phyloP scores from a whole-genome alignment of 805 yeast species.

The Wickerhamiella allomyrinae region DNA sequence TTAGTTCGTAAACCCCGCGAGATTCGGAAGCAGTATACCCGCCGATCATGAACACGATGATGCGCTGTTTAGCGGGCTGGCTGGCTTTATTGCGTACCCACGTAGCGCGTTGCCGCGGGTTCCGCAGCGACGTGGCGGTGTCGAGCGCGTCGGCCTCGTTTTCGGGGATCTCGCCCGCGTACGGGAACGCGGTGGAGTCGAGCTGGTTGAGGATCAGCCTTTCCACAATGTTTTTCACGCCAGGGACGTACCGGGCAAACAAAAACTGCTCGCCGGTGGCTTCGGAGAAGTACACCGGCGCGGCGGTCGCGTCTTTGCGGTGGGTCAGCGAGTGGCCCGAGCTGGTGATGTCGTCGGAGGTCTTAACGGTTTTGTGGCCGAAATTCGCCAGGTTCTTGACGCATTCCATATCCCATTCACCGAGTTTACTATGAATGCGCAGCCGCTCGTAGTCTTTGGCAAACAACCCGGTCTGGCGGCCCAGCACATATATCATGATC shows the following conservation, averaged over 20 bases:
- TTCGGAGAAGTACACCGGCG: constrained; percentile 16
- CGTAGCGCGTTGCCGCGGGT: constrained; percentile 57
- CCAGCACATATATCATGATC: constrained; percentile 58
- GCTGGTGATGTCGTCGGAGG: constrained; percentile 6
- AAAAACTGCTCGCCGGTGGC: constrained; percentile 31
- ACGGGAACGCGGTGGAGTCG: constrained; percentile 53
- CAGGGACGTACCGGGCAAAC: constrained; percentile 53
- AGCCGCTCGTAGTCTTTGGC: constrained; percentile 61
- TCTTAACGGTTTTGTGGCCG: constrained; percentile 29
- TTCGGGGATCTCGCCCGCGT: constrained; percentile 35
- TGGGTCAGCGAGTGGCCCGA: constrained; percentile 19
- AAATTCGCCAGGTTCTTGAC: constrained; percentile 43
- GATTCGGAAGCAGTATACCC: constrained; percentile 78
- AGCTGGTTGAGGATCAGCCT: constrained; percentile 35
- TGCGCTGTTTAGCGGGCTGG: constrained; percentile 42
- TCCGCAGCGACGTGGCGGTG: constrained; percentile 45
- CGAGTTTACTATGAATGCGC: constrained; percentile 36
- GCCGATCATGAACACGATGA: constrained; percentile 75
- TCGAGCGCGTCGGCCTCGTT: constrained; percentile 23
- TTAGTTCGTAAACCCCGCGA: constrained; percentile 58
- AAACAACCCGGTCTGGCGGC: constrained; percentile 63
- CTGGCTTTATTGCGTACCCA: constrained; percentile 45
- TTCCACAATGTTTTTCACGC: constrained; percentile 43
- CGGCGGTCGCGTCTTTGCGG: constrained; percentile 24
- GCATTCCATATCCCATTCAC: constrained; percentile 34